Evolutionary conservation across 1,284 basidiomycete species (phyloP).

Genomic region (Cronartium ribicola): DNA sequence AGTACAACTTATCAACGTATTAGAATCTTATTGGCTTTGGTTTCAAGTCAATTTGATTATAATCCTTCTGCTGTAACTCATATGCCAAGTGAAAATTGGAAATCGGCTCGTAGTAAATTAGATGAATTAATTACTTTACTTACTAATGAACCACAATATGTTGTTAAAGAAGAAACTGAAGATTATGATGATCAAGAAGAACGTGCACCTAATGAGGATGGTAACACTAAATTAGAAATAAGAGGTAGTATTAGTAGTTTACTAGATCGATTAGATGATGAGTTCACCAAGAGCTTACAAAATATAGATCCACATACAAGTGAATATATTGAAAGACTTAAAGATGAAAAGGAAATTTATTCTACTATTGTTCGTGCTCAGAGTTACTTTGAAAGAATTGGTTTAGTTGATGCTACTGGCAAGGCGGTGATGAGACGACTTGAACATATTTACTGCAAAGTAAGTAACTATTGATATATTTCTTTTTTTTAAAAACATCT

Average conservation of each 20-base stretch:
- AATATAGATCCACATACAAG: conserved; percentile 98
- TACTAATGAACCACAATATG: conserved; percentile 66
- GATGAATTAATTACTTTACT: conserved; percentile 79
- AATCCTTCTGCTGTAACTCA: conserved; percentile 71
- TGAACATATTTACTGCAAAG: conserved; percentile 98
- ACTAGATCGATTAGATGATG: conserved; percentile 93
- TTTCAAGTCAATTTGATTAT: conserved; percentile 96
- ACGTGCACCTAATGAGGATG: conserved; percentile 64
- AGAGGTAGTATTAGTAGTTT: conserved; percentile 90
- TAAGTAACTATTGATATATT: conserved; percentile 50
- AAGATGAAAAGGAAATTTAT: conserved; percentile 93
- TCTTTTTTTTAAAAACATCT: background rate
- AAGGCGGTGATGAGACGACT: conserved; percentile 90
- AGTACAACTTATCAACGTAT: conserved; percentile 84
- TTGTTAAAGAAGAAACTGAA: conserved; percentile 72
- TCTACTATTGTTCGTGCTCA: conserved; percentile 87
- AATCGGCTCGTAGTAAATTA: conserved; percentile 77
- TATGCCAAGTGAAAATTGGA: conserved; percentile 92
- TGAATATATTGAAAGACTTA: conserved; percentile 92
- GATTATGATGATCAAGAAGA: conserved; percentile 92
- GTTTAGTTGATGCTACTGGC: conserved; percentile 70
- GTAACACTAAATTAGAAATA: conserved; percentile 59
- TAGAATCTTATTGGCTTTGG: conserved; percentile 84
- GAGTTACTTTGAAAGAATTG: conserved; percentile 77
- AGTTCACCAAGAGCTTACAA: conserved; percentile 96